A percentile compares a stretch with the other conserved stretches of the same genome.
These are phyloP conservation scores for Amanita molliuscula DNA, from an alignment of 768 basidiomycete species.

Conservation along the genomic window DNA sequence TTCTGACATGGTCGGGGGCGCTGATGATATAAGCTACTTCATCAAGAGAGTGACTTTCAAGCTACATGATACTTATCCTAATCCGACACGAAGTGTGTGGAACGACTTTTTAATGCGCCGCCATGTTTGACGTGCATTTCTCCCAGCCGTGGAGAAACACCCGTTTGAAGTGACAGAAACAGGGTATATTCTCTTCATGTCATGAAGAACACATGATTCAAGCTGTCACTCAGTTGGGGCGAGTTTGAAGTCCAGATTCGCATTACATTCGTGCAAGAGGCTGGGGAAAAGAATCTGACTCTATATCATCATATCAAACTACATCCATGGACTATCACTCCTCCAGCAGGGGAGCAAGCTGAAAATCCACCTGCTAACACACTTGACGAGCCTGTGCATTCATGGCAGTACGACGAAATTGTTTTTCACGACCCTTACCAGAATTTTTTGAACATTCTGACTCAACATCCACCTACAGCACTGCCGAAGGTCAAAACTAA, in stretches of 20 bases:
- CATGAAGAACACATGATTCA: neutral
- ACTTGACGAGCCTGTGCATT: constrained; percentile 77
- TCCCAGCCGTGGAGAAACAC: constrained; percentile 76
- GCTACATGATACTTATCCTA: constrained; percentile 92
- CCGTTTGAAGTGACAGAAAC: constrained; percentile 96
- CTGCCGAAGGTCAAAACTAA: constrained; percentile 53
- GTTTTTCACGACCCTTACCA: constrained; percentile 93
- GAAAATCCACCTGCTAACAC: constrained; percentile 57
- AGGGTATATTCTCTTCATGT: constrained; percentile 42
- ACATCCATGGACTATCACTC: constrained; percentile 68
- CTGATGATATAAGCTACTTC: constrained; percentile 84
- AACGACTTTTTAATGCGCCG: neutral
- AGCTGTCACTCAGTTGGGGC: constrained; percentile 66
- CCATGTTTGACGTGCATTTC: constrained; percentile 5
- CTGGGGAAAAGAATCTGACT: constrained; percentile 81
- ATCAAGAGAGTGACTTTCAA: constrained; percentile 97
- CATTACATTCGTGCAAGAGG: constrained; percentile 81
- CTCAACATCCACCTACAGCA: constrained; percentile 73
- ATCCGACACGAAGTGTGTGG: constrained; percentile 78
- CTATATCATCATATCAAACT: constrained; percentile 93
- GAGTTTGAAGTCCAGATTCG: constrained; percentile 96
- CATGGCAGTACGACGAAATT: constrained; percentile 99
- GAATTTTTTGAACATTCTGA: constrained; percentile 73
- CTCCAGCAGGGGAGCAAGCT: constrained; percentile 31
- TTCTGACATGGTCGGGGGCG: constrained; percentile 76